Percentiles rank a stretch among this genome's conserved stretches.
phyloP scores from a whole-genome alignment of 2,329 filamentous ascomycete genomes.

The Epichloe typhina region DNA sequence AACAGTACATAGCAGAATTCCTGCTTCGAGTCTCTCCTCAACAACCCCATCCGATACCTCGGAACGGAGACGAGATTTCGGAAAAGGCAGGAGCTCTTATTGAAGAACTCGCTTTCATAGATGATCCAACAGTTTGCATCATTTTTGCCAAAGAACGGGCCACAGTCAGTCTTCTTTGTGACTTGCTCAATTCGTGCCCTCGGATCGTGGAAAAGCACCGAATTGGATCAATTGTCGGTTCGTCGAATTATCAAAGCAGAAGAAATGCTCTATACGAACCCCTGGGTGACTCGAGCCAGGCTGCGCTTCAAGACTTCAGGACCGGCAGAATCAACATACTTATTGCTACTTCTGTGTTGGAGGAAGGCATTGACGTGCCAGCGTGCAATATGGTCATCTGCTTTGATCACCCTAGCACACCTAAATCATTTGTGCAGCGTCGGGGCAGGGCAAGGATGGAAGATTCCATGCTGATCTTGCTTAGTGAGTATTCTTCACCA shows the following conservation, averaged over 20 bases:
- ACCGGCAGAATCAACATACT: slow-evolving; percentile 42
- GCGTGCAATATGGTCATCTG: slow-evolving; percentile 50
- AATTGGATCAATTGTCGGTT: slow-evolving; percentile 43
- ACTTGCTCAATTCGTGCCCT: slow-evolving; percentile 43
- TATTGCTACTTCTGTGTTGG: slow-evolving; percentile 49
- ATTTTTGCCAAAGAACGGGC: slow-evolving; percentile 54
- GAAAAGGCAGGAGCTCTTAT: slow-evolving; percentile 46
- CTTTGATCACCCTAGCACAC: slow-evolving; percentile 34
- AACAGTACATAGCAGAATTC: slow-evolving; percentile 38
- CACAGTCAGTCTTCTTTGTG: slow-evolving; percentile 45
- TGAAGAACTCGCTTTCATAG: slow-evolving; percentile 29
- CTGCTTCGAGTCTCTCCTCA: slow-evolving; percentile 23
- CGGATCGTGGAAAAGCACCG: slow-evolving; percentile 30
- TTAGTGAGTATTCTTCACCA: slow-evolving; percentile 21
- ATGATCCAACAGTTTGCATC: slow-evolving; percentile 40
- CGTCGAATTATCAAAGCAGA: slow-evolving; percentile 24
- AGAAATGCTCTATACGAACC: slow-evolving; percentile 29
- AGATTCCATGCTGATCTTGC: slow-evolving; percentile 35
- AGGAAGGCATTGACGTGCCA: slow-evolving; percentile 56
- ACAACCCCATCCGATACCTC: slow-evolving; percentile 7
- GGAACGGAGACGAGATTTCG: slow-evolving; percentile 27
- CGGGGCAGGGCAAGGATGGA: slow-evolving; percentile 39
- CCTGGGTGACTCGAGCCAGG: slow-evolving; percentile 18
- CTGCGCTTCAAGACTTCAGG: slow-evolving; percentile 34
- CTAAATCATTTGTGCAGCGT: slow-evolving; percentile 47